A percentile compares a stretch with the other conserved stretches of the same genome.
Evolutionary conservation across 2,329 filamentous ascomycete species (phyloP).

Genomic region (Aphanoascus verrucosus): DNA sequence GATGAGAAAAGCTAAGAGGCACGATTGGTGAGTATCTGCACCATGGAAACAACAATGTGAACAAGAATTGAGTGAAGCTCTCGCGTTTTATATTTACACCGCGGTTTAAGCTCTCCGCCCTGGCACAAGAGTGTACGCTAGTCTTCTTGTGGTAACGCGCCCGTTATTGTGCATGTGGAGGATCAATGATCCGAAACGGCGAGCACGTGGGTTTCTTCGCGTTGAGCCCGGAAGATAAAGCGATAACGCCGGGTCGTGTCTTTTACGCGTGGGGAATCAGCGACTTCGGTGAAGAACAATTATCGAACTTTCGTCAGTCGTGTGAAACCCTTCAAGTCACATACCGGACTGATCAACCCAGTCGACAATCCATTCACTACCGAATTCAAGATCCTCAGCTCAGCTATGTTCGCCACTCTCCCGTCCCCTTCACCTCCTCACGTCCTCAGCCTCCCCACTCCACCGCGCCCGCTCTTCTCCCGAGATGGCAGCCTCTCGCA

Average conservation of each 20-base stretch:
- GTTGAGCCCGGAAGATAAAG: background rate
- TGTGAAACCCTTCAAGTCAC: no score
- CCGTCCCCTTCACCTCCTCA: slow-evolving; percentile 1
- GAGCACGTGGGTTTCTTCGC: background rate
- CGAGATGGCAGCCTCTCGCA: background rate
- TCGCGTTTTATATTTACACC: no score
- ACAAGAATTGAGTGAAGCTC: background rate
- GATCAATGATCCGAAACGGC: background rate
- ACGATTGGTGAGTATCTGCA: background rate
- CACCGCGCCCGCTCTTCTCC: background rate
- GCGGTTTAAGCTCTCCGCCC: background rate
- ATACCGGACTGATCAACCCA: background rate
- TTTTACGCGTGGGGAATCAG: background rate
- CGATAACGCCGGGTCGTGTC: background rate
- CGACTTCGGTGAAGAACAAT: background rate
- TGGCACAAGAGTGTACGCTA: background rate
- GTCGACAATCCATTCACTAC: background rate
- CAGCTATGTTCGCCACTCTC: slow-evolving; percentile 5
- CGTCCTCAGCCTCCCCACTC: background rate
- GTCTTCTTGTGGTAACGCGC: background rate
- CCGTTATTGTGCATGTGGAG: background rate
- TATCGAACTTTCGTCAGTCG: no score
- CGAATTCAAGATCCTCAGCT: background rate
- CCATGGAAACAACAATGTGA: background rate
- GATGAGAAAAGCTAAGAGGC: no score